These are phyloP conservation scores for Aotearoamyces nothofagi DNA, from an alignment of 2,329 filamentous ascomycete genomes.

Conservation along the genomic window DNA sequence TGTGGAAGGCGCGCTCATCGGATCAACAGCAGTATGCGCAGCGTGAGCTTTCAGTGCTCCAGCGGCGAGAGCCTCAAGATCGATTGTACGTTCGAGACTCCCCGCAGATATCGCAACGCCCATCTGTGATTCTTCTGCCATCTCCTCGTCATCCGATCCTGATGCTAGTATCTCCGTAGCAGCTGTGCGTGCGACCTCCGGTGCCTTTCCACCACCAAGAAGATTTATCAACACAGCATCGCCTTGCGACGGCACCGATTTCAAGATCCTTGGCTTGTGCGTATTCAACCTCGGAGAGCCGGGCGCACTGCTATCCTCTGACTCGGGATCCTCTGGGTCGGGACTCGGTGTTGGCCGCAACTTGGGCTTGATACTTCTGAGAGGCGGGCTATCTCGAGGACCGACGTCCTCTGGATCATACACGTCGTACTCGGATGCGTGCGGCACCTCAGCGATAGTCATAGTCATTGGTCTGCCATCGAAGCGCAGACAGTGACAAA, in stretches of 20 bases:
- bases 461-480: conserved; percentile 15
- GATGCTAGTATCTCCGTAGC: conserved; percentile 35
- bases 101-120: conserved; percentile 4
- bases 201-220: conserved; percentile 47
- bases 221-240: conserved; percentile 52
- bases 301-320: conserved; percentile 27
- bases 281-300: conserved; percentile 19
- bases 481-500: neutral
- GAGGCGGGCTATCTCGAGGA: conserved; percentile 24
- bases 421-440: conserved; percentile 1
- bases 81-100: neutral
- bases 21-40: neutral
- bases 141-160: conserved; percentile 26
- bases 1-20: neutral
- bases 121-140: conserved; percentile 8
- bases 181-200: conserved; percentile 46
- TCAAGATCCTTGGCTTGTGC: conserved; percentile 34
- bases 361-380: conserved; percentile 26
- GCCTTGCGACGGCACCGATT: conserved; percentile 37
- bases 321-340: conserved; percentile 27
- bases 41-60: conserved; percentile 3
- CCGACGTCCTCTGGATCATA: conserved; percentile 34
- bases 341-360: conserved; percentile 36
- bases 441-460: conserved; percentile 12
- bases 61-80: conserved; percentile 4